Conservation (phyloP, 768 basidiomycete species). For the Basidioascus undulatus region DNA sequence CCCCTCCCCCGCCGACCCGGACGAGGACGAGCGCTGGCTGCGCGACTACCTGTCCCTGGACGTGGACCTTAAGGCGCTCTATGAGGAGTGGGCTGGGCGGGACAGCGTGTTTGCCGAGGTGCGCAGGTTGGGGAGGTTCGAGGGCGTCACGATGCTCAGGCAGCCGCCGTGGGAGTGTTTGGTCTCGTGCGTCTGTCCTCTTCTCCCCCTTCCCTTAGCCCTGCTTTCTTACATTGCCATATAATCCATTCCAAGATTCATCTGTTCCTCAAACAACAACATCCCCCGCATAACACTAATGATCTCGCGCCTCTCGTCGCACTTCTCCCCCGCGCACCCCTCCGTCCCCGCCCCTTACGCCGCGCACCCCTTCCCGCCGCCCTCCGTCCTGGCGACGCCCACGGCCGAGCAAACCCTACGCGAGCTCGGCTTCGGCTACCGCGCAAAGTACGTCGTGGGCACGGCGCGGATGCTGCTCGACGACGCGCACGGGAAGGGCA, state of each 20-base stretch:
- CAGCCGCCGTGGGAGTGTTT: constrained; percentile 95
- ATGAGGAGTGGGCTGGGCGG: constrained; percentile 43
- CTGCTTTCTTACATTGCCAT: not conserved
- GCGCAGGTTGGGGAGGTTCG: constrained; percentile 26
- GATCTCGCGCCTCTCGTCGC: constrained; percentile 55
- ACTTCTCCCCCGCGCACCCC: constrained; percentile 48
- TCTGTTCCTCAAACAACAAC: constrained; percentile 94
- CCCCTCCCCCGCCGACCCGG: too few species aligned
- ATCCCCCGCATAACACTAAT: constrained; percentile 83
- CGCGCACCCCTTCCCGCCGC: constrained; percentile 4
- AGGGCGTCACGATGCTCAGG: constrained; percentile 59
- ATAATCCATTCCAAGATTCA: constrained; percentile 46
- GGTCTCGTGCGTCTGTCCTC: constrained; percentile 40
- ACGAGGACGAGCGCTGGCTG: too few species aligned
- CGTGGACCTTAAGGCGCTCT: constrained; percentile 42
- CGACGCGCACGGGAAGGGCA: not conserved
- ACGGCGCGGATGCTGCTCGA: constrained; percentile 58
- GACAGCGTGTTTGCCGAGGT: constrained; percentile 47
- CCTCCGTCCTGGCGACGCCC: not conserved
- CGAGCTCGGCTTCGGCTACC: constrained; percentile 78
- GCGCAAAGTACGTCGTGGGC: constrained; percentile 65
- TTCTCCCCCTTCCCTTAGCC: not conserved
- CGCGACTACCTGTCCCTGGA: constrained; percentile 74
- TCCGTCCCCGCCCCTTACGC: constrained; percentile 24
- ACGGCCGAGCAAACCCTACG: constrained; percentile 42